Evolutionary conservation across 1,139 yeast genomes (phyloP).

Genomic region (Chernovozyma aurita): DNA sequence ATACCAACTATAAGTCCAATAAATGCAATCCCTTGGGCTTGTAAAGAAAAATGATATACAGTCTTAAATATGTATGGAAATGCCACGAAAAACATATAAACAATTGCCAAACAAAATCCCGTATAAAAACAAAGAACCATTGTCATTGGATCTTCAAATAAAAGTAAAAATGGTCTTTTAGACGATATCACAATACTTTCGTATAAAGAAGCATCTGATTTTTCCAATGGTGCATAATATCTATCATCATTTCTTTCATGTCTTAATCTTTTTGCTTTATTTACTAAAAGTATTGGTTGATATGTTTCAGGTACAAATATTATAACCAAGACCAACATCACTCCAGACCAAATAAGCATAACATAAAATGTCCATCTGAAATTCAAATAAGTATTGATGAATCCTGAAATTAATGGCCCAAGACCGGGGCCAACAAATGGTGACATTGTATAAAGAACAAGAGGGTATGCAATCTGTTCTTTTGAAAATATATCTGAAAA

Average conservation of each 20-base stretch:
- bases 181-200: slow-evolving; percentile 35
- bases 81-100: slow-evolving; percentile 60
- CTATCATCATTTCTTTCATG: slow-evolving; percentile 15
- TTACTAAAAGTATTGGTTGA: slow-evolving; percentile 14
- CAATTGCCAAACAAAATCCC: slow-evolving; percentile 55
- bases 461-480: slow-evolving; percentile 22
- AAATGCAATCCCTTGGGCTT: slow-evolving; percentile 45
- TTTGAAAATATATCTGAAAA: slow-evolving; percentile 29
- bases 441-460: slow-evolving; percentile 26
- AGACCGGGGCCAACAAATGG: slow-evolving; percentile 33
- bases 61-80: slow-evolving; percentile 52
- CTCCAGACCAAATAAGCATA: slow-evolving; percentile 20
- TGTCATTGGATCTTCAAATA: slow-evolving; percentile 61
- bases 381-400: slow-evolving; percentile 17
- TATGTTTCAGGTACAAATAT: slow-evolving; percentile 19
- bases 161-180: slow-evolving; percentile 50
- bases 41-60: slow-evolving; percentile 40
- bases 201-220: slow-evolving; percentile 17
- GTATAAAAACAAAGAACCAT: slow-evolving; percentile 56
- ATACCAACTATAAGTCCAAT: slow-evolving; percentile 51
- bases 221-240: slow-evolving; percentile 49
- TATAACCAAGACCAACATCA: slow-evolving; percentile 13
- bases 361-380: slow-evolving; percentile 26
- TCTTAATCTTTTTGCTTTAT: slow-evolving; percentile 15
- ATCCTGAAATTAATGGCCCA: slow-evolving; percentile 30